phyloP scores from a whole-genome alignment of 208 protist species.

The Angomonas ambiguus region DNA sequence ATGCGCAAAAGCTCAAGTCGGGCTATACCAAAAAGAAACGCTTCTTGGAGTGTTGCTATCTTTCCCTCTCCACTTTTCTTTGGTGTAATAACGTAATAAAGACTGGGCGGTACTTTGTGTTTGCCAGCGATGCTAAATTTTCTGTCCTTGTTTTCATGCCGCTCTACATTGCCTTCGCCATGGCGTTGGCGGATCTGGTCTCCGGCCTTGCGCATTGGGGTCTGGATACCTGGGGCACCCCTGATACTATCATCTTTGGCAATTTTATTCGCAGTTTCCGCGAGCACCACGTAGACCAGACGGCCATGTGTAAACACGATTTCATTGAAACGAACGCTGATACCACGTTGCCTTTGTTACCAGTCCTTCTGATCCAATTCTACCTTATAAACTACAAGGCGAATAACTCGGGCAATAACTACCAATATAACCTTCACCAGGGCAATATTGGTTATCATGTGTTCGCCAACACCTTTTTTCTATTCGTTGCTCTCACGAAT shows the following conservation, averaged over 20 bases:
- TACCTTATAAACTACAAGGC: slow-evolving; percentile 23
- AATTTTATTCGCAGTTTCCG: slow-evolving; percentile 94
- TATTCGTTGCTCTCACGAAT: slow-evolving; percentile 90
- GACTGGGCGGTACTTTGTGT: slow-evolving; percentile 71
- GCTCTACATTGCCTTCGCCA: slow-evolving; percentile 60
- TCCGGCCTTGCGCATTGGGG: slow-evolving; percentile 92
- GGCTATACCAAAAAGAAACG: slow-evolving; percentile 87
- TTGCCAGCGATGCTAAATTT: slow-evolving; percentile 40
- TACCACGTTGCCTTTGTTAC: slow-evolving; percentile 86
- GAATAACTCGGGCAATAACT: slow-evolving; percentile 37
- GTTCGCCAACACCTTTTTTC: slow-evolving; percentile 62
- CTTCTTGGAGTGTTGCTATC: slow-evolving; percentile 75
- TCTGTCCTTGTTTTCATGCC: slow-evolving; percentile 72
- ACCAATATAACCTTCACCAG: slow-evolving; percentile 51
- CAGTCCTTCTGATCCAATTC: slow-evolving; percentile 57
- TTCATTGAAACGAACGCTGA: slow-evolving; percentile 95
- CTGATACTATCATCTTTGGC: slow-evolving; percentile 85
- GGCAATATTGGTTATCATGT: slow-evolving; percentile 63
- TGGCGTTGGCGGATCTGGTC: slow-evolving; percentile 88
- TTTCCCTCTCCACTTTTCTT: slow-evolving; percentile 50
- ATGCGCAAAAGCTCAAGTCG: slow-evolving; percentile 69
- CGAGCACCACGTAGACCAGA: slow-evolving; percentile 92
- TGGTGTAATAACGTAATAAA: slow-evolving; percentile 57
- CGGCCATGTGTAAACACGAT: slow-evolving; percentile 91
- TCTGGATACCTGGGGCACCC: slow-evolving; percentile 91